phyloP scores from a whole-genome alignment of 148 eudicot species.

The Cornus kousa region DNA sequence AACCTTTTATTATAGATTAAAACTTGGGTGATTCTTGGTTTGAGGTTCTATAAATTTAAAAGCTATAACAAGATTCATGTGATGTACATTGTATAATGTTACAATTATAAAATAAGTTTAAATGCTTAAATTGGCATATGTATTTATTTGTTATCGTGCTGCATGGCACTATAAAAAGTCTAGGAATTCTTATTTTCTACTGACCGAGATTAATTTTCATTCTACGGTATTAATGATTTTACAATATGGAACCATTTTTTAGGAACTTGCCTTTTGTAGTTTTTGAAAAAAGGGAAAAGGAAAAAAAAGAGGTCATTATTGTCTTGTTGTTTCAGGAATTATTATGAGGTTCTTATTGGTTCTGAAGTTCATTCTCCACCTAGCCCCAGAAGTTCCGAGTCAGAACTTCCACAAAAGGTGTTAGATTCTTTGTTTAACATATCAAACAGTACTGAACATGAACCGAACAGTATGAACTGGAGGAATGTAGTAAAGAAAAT shows the following conservation, averaged over 20 bases:
- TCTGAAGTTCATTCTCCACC: slow-evolving; percentile 34
- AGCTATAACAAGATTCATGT: too few species aligned
- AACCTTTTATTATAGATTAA: too few species aligned
- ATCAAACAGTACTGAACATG: slow-evolving; percentile 60
- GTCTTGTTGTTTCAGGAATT: slow-evolving; percentile 46
- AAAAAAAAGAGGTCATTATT: too few species aligned
- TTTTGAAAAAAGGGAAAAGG: too few species aligned
- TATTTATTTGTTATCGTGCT: not conserved
- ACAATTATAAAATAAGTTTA: too few species aligned
- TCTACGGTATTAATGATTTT: not conserved
- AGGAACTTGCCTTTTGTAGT: not conserved
- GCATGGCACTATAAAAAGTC: not conserved
- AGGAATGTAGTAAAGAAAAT: slow-evolving; percentile 77
- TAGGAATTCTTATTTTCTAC: not conserved
- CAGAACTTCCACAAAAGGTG: slow-evolving; percentile 66
- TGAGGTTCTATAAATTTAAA: too few species aligned
- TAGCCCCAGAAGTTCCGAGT: slow-evolving; percentile 26
- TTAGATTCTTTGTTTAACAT: slow-evolving; percentile 76
- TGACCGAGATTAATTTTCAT: not conserved
- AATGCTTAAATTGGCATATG: not conserved
- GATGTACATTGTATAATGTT: too few species aligned
- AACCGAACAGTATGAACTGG: slow-evolving; percentile 85
- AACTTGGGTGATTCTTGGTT: too few species aligned
- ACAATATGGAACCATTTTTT: too few species aligned
- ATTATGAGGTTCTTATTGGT: slow-evolving; percentile 52